Percentiles rank a stretch among this genome's conserved stretches.
phyloP scores from a whole-genome alignment of 2,329 filamentous ascomycete species.

The Diaporthe citri region DNA sequence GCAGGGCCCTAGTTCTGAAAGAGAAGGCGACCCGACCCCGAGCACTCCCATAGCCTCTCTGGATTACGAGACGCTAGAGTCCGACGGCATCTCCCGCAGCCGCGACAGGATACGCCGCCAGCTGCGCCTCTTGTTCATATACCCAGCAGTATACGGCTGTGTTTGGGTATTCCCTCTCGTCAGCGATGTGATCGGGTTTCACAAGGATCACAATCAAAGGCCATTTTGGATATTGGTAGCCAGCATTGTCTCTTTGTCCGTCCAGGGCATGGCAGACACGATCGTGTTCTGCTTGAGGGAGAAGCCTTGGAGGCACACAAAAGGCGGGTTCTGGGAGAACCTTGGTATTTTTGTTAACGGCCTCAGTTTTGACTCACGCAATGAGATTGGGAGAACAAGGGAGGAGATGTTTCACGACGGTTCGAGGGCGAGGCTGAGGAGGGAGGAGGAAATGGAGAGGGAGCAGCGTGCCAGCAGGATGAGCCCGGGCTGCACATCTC shows the following conservation, averaged over 20 bases:
- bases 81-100: slow-evolving; percentile 50
- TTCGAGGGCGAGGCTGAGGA: slow-evolving; percentile 59
- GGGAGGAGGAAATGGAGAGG: slow-evolving; percentile 58
- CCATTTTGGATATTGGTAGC: slow-evolving; percentile 69
- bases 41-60: slow-evolving; percentile 5
- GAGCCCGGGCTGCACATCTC: slow-evolving; percentile 43
- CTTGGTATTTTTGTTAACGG: slow-evolving; percentile 44
- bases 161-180: slow-evolving; percentile 82
- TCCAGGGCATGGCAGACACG: slow-evolving; percentile 77
- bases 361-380: slow-evolving; percentile 22
- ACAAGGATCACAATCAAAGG: background rate
- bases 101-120: slow-evolving; percentile 74
- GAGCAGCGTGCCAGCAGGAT: slow-evolving; percentile 39
- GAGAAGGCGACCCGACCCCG: background rate
- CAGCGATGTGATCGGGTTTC: slow-evolving; percentile 60
- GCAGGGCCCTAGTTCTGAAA: slow-evolving; percentile 35
- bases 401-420: slow-evolving; percentile 67
- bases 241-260: slow-evolving; percentile 69
- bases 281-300: slow-evolving; percentile 77
- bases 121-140: slow-evolving; percentile 80
- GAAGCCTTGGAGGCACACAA: slow-evolving; percentile 75
- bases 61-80: slow-evolving; percentile 22
- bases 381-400: slow-evolving; percentile 57
- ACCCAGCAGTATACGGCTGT: slow-evolving; percentile 78
- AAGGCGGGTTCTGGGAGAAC: slow-evolving; percentile 49